phyloP scores from a whole-genome alignment of 768 basidiomycete species.

The Leccinum obscurum region DNA sequence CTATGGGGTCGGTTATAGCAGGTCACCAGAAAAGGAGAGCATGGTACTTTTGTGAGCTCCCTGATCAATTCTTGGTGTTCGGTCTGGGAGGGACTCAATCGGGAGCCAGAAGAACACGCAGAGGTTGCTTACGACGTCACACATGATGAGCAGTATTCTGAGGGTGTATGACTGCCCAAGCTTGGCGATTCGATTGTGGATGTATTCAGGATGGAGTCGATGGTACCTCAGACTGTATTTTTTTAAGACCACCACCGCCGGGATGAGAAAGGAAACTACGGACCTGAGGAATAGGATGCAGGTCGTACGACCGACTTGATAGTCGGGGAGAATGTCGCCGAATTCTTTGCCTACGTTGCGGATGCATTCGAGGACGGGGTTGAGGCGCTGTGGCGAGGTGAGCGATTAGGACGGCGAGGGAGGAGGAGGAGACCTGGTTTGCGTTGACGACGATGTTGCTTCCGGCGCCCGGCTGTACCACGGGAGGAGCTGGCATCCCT shows the following conservation, averaged over 20 bases:
- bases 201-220: slow-evolving; percentile 95
- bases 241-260: not conserved
- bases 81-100: slow-evolving; percentile 45
- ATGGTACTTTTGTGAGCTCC: slow-evolving; percentile 81
- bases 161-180: slow-evolving; percentile 81
- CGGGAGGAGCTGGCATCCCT: slow-evolving; percentile 42
- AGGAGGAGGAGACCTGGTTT: slow-evolving; percentile 44
- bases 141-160: slow-evolving; percentile 83
- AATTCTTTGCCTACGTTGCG: slow-evolving; percentile 92
- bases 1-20: slow-evolving; percentile 34
- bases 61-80: slow-evolving; percentile 91
- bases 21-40: slow-evolving; percentile 8
- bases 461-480: slow-evolving; percentile 62
- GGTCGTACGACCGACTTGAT: slow-evolving; percentile 93
- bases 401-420: slow-evolving; percentile 2
- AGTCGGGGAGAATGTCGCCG: slow-evolving; percentile 91
- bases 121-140: slow-evolving; percentile 78
- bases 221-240: slow-evolving; percentile 81
- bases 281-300: slow-evolving; percentile 92
- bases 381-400: slow-evolving; percentile 59
- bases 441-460: slow-evolving; percentile 67
- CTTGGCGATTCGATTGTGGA: slow-evolving; percentile 86
- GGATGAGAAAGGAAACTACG: not conserved
- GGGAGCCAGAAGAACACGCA: not conserved
- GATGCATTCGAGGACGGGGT: slow-evolving; percentile 85